Evolutionary conservation across 441 rosid species (phyloP), one percentile per base, ranked within the genome.

Genomic region (Corymbia calophylla): DNA sequence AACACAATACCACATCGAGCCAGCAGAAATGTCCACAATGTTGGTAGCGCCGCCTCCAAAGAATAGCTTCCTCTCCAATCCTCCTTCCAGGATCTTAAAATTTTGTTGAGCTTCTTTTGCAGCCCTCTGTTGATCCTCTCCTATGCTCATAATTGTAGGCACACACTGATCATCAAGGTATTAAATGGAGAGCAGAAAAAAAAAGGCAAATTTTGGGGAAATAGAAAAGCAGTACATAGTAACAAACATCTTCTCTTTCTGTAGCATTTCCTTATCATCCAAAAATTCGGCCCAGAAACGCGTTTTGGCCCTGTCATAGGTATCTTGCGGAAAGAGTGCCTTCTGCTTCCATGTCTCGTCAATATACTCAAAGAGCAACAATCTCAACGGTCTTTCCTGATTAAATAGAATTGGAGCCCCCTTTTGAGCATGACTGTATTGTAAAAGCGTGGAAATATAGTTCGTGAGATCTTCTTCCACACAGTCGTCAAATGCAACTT

Each of bases 11-110:
- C 92, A 88, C 15, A 88, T 82, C 90, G 73, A 92, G 58, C 93
- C 93, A 21, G 81, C 89, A 16, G 93, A 88, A 56, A 89, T 86
- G 70, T 90, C 93, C n/a, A 88, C 47, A 27, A 84, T 90, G 87
- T 89, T 88, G 58, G 91, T 90, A 3, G 58, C 58, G 39, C 90
- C 91, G 29, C 93, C 93, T n/a, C 91, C 93, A 87, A 92, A 91
- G 86, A 91, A 90, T 18, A 56, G 87, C 49, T 91, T 87, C 48
- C 93, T 91, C 35, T 89, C 82, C 8, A 90, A 66, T 11, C 51
- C 89, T 88, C 88, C n/a, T n/a, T n/a, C n/a, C n/a, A n/a, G n/a
- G n/a, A n/a, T n/a, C n/a, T n/a, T n/a, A n/a, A n/a, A n/a, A n/a
- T n/a, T n/a, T n/a, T n/a, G n/a, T n/a, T n/a, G n/a, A n/a, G n/a